Base-by-base conservation (phyloP, 306 rosid genomes). In the Oxytropis ochrocephala region DNA sequence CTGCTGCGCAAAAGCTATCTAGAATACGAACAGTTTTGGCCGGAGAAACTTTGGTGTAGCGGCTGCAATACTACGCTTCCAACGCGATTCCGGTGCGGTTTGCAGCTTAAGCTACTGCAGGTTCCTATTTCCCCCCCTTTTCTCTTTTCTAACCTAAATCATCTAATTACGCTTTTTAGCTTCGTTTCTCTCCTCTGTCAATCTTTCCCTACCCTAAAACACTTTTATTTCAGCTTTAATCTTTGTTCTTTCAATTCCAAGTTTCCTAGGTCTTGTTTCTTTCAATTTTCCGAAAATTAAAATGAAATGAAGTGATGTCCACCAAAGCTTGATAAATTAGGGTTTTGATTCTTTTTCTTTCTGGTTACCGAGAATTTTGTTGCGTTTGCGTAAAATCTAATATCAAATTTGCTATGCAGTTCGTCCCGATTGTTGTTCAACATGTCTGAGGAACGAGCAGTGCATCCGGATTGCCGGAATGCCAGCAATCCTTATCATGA, bases 401-500 rank as follows among this genome's bases (percentile, higher is more conserved):
- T 41, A 10, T 30, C 18, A 0, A 32, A 38, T 58, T 79, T 43
- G 7, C 24, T 57, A 8, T 44, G 77, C 52, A 14, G 38, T 10
- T 1, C 29, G 3, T 24, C 29, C 29, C 3, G 33, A 5, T 21
- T 29, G 30, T 13, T 11, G 60, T 17, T 8, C 58, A 78, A 32
- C 39, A 88, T 88, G 97, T 72, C 88, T 30, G 92, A 82, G 0
- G 97, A 87, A 41, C 81, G 96, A 77, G 89, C 85, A 24, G 96
- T 82, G 64, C 96, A 91, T 86, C 95, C 87, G 2, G 91, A 95
- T 81, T 95, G 97, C 83, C 81, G 97, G 72, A 95, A 95, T 74
- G 95, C 96, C 5, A 71, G 86, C 27, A 95, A 87, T 69, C 97
- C 92, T 12, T 89, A 67, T 75, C 97, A 95, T 56, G 99, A 87